Conservation (phyloP, 768 basidiomycete genomes). For the Termitomyces sp. region DNA sequence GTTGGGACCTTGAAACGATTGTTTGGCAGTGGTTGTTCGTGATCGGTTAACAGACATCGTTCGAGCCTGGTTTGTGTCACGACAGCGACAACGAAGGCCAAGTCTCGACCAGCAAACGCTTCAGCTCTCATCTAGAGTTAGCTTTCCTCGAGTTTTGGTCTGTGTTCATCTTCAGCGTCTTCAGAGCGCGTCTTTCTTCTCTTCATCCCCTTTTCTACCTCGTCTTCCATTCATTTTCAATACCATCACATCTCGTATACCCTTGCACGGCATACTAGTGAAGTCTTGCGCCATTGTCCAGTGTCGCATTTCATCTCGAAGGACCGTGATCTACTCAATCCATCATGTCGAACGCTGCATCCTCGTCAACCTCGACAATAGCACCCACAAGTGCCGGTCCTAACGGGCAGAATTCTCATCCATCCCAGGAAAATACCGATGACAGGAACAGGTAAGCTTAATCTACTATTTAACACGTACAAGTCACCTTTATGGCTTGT, state of each 20-base stretch:
- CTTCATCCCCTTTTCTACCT: conserved; percentile 22
- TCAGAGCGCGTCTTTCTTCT: conserved; percentile 35
- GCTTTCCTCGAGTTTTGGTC: conserved; percentile 28
- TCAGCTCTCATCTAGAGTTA: conserved; percentile 24
- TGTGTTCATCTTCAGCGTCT: conserved; percentile 20
- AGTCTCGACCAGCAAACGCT: conserved; percentile 16
- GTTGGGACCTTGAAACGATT: not conserved
- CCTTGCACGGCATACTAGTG: conserved; percentile 12
- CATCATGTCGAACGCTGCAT: conserved; percentile 45
- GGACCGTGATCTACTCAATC: conserved; percentile 15
- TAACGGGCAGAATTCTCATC: conserved; percentile 48
- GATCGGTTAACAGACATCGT: conserved; percentile 15
- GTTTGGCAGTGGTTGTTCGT: conserved; percentile 12
- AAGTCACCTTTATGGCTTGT: not conserved
- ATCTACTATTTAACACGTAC: conserved; percentile 1
- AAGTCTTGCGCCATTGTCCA: conserved; percentile 13
- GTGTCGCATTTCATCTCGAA: conserved; percentile 12
- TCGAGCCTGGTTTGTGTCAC: conserved; percentile 18
- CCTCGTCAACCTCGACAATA: conserved; percentile 41
- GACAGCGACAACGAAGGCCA: conserved; percentile 27
- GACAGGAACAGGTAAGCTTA: conserved; percentile 62
- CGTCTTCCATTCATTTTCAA: conserved; percentile 13
- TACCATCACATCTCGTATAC: conserved; percentile 15
- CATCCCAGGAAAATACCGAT: conserved; percentile 53
- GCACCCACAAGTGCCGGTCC: conserved; percentile 39